Percentiles rank a stretch among this genome's conserved stretches.
Evolutionary conservation across 2,329 filamentous ascomycete genomes (phyloP).

Genomic region (Neopestalotiopsis sp.): DNA sequence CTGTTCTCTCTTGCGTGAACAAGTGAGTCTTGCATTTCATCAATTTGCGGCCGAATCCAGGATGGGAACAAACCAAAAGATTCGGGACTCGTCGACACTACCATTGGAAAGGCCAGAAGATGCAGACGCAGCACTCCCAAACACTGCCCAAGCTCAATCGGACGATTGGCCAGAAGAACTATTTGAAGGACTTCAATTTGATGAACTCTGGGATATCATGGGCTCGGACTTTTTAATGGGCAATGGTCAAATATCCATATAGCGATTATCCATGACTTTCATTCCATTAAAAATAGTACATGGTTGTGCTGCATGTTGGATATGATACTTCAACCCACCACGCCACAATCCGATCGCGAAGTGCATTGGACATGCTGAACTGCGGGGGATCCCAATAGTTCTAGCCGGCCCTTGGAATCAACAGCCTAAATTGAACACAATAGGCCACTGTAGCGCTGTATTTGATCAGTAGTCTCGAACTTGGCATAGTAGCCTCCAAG

Average conservation of each 20-base stretch:
- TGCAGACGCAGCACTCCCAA: neutral
- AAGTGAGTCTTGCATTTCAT: conserved; percentile 1
- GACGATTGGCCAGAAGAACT: neutral
- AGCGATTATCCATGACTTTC: neutral
- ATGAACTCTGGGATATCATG: conserved; percentile 13
- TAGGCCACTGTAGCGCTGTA: neutral
- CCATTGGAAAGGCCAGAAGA: neutral
- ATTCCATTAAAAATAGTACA: too few species aligned
- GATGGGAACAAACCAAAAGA: neutral
- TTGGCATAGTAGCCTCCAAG: too few species aligned
- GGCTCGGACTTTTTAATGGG: conserved; percentile 2
- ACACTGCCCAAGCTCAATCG: neutral
- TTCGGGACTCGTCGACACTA: neutral
- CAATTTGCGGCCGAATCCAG: neutral
- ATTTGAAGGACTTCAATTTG: conserved; percentile 5
- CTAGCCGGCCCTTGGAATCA: neutral
- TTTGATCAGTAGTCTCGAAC: too few species aligned
- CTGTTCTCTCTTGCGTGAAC: conserved; percentile 14
- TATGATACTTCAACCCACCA: neutral
- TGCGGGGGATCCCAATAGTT: neutral
- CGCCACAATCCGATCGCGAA: neutral
- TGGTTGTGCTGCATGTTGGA: neutral
- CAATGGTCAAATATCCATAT: neutral
- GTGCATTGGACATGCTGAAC: neutral
- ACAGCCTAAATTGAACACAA: neutral